Conservation (phyloP, 2,329 filamentous ascomycete genomes). For the Ciborinia camelliae region DNA sequence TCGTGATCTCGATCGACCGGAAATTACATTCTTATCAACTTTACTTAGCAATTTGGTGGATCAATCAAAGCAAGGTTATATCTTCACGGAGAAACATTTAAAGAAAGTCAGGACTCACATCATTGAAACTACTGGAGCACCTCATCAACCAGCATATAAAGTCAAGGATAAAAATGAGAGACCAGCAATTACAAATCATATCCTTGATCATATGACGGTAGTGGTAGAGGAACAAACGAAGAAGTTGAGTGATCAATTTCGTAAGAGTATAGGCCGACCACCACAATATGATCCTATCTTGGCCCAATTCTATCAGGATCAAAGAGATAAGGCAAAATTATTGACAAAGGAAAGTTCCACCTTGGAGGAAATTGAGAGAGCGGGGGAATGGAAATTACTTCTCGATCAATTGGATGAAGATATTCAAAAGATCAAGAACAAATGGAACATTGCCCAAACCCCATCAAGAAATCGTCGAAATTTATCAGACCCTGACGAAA, state of each 20-base stretch:
- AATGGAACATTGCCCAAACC: neutral
- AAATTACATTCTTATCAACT: constrained; percentile 49
- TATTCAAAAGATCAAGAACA: neutral
- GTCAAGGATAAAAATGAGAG: neutral
- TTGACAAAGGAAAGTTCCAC: constrained; percentile 14
- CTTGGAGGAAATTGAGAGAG: neutral
- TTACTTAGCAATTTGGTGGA: constrained; percentile 56
- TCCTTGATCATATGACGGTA: constrained; percentile 63
- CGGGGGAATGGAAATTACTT: constrained; percentile 20
- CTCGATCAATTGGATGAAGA: neutral
- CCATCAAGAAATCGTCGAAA: neutral
- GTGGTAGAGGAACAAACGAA: constrained; percentile 45
- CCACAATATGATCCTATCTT: constrained; percentile 31
- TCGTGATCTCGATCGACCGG: constrained; percentile 45
- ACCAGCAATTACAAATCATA: constrained; percentile 41
- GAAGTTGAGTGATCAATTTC: constrained; percentile 24
- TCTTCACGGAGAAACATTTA: constrained; percentile 47
- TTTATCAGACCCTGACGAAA: constrained; percentile 16
- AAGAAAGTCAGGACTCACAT: constrained; percentile 17
- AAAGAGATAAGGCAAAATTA: constrained; percentile 21
- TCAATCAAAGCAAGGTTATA: constrained; percentile 52
- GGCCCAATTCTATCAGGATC: constrained; percentile 22
- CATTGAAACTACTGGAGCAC: neutral
- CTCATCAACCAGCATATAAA: neutral
- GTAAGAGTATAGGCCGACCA: constrained; percentile 17